Conservation (phyloP, 2,329 filamentous ascomycete species). For the Nothopassalora personata region DNA sequence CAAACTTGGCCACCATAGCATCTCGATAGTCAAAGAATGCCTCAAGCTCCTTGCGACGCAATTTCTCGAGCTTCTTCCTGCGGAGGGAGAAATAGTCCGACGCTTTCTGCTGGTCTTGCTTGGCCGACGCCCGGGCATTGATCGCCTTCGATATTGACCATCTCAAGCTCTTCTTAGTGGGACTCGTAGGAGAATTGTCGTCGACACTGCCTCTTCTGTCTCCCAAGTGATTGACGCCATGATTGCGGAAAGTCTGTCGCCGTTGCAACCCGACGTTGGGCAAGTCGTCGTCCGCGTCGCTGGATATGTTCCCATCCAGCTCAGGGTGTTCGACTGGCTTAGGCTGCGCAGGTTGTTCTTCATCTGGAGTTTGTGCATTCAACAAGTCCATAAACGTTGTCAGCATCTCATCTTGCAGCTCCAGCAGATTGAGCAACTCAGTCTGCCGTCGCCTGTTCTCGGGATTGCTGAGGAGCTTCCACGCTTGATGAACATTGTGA, state of each 20-base stretch:
- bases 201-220: conserved; percentile 11
- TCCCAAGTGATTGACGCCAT: conserved; percentile 10
- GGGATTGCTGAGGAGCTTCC: conserved; percentile 25
- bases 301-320: conserved; percentile 28
- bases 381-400: conserved; percentile 24
- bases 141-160: conserved; percentile 8
- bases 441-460: conserved; percentile 26
- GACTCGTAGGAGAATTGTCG: conserved; percentile 12
- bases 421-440: conserved; percentile 28
- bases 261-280: conserved; percentile 23
- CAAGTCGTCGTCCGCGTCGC: conserved; percentile 32
- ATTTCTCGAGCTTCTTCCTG: conserved; percentile 29
- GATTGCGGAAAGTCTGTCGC: conserved; percentile 18
- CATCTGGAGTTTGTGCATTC: conserved; percentile 9
- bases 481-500: conserved; percentile 29
- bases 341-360: conserved; percentile 7
- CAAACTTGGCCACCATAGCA: conserved; percentile 30
- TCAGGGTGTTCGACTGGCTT: conserved; percentile 17
- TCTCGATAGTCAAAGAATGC: conserved; percentile 29
- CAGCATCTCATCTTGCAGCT: conserved; percentile 26
- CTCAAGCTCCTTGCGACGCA: conserved; percentile 27
- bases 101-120: conserved; percentile 12
- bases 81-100: conserved; percentile 26
- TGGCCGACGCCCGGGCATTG: conserved; percentile 1
- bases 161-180: conserved; percentile 16